These are phyloP conservation scores for Boletus subcaerulescens DNA, from an alignment of 768 basidiomycete species.

Conservation along the genomic window DNA sequence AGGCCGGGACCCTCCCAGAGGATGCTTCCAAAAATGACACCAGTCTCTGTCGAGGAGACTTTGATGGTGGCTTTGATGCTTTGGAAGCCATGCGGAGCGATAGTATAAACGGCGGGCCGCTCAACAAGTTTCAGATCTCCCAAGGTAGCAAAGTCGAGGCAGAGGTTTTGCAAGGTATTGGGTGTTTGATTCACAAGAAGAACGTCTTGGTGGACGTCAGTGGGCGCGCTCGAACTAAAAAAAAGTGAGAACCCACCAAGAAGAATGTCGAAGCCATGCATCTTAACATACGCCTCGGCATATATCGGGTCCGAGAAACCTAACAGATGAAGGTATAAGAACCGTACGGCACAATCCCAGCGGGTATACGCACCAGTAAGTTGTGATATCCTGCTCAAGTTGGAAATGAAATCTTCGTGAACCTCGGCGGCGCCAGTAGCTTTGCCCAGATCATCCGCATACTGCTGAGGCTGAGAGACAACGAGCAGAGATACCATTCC, in stretches of 20 bases:
- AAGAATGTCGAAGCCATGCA: constrained; percentile 95
- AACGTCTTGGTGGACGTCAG: constrained; percentile 56
- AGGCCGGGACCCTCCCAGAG: constrained; percentile 92
- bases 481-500: not conserved
- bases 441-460: constrained; percentile 82
- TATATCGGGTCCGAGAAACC: constrained; percentile 99
- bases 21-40: constrained; percentile 97
- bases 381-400: constrained; percentile 88
- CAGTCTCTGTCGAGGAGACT: constrained; percentile 96
- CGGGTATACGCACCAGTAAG: constrained; percentile 65
- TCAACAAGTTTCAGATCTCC: constrained; percentile 98
- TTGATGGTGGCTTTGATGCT: constrained; percentile 99
- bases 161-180: constrained; percentile 93
- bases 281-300: constrained; percentile 95
- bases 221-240: not conserved
- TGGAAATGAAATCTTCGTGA: constrained; percentile 92
- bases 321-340: constrained; percentile 21
- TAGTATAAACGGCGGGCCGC: constrained; percentile 88
- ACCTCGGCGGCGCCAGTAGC: constrained; percentile 85
- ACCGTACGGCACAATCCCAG: not conserved
- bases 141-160: constrained; percentile 94
- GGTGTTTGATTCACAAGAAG: constrained; percentile 94
- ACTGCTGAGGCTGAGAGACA: constrained; percentile 43
- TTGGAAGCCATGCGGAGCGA: constrained; percentile 96
- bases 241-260: constrained; percentile 52